Percentiles rank a stretch among this genome's conserved stretches.
These are phyloP conservation scores for Lichtheimia corymbifera DNA, from an alignment of 371 early-diverging fungal genomes.

Conservation along the genomic window DNA sequence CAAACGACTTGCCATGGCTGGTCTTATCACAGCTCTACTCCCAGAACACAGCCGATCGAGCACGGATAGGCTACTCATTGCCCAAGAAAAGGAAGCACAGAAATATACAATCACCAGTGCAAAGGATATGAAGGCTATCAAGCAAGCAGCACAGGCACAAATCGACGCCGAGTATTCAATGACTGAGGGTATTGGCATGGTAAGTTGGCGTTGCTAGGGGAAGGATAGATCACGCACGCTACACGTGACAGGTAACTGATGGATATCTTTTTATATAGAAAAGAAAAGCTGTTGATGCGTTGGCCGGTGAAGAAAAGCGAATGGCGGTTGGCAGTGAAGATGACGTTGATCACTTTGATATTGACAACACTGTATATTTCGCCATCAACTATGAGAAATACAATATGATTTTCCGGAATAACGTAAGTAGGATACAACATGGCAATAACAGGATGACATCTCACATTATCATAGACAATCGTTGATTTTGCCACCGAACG, in stretches of 20 bases:
- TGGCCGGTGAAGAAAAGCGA: slow-evolving; percentile 24
- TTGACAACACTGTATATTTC: slow-evolving; percentile 63
- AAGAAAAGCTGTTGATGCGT: slow-evolving; percentile 47
- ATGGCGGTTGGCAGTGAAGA: slow-evolving; percentile 16
- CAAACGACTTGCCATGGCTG: slow-evolving; percentile 58
- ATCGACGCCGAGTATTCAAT: slow-evolving; percentile 56
- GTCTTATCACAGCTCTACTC: slow-evolving; percentile 61
- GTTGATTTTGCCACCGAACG: slow-evolving; percentile 63
- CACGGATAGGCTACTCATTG: slow-evolving; percentile 65
- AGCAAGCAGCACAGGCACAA: slow-evolving; percentile 49
- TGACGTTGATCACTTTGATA: slow-evolving; percentile 45
- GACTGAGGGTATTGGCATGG: slow-evolving; percentile 61
- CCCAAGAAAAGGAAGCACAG: slow-evolving; percentile 63
- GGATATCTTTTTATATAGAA: slow-evolving; percentile 29
- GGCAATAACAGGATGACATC: background rate
- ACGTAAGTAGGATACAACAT: slow-evolving; percentile 29
- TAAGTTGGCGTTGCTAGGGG: slow-evolving; percentile 11
- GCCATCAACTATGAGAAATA: slow-evolving; percentile 75
- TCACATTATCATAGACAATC: slow-evolving; percentile 43
- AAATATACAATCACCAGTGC: slow-evolving; percentile 65
- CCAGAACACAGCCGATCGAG: slow-evolving; percentile 66
- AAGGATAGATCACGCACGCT: background rate
- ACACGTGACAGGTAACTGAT: background rate
- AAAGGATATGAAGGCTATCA: slow-evolving; percentile 62
- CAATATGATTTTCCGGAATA: slow-evolving; percentile 77